Base-by-base conservation (phyloP, 768 basidiomycete species). In the Candolleomyces aberdarensis region DNA sequence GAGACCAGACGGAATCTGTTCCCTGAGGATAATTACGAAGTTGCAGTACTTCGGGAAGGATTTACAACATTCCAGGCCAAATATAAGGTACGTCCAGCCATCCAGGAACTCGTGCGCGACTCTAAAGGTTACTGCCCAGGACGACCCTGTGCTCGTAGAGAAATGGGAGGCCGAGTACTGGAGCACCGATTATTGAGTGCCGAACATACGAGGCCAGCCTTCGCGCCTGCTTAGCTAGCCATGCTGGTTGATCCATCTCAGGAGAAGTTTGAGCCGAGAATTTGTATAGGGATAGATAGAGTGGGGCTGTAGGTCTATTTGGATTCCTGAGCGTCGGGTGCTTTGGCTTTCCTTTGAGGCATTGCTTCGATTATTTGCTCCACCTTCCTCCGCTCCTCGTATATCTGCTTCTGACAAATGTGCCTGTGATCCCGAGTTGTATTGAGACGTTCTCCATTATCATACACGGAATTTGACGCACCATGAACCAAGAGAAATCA, bases 101-200 rank as follows among this genome's bases (percentile, higher is more conserved):
- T 36, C 36, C 36, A 36, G 36, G 5, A 11, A 32, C 8, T 1
- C 49, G 5, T 29, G 17, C 1, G 8, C 17, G 20, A 31, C 44
- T 36, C 40, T 41, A 22, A 29, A 29, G 9, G 29, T 6, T 6
- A 41, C 3, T 19, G 22, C 19, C 22, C 63, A 88, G 86, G 75
- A 88, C 60, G 89, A 93, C 69, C 80, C 85, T 8, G 72, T 76
- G 31, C 80, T 93, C 17, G 85, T 93, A 9, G 91, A 91, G 72
- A 88, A 90, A 59, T 93, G 88, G 89, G 84, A 85, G 62, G 79
- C 83, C 64, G 78, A 84, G 10, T 76, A 86, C 29, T 90, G 88
- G 88, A 81, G 76, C 54, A 11, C 32, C 10, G 54, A 56, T 14
- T 56, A 39, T 36, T 36, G 36, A 36, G 36, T 11, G 36, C 11